phyloP scores from a whole-genome alignment of 2,329 filamentous ascomycete species.

The Colletotrichum sp. region DNA sequence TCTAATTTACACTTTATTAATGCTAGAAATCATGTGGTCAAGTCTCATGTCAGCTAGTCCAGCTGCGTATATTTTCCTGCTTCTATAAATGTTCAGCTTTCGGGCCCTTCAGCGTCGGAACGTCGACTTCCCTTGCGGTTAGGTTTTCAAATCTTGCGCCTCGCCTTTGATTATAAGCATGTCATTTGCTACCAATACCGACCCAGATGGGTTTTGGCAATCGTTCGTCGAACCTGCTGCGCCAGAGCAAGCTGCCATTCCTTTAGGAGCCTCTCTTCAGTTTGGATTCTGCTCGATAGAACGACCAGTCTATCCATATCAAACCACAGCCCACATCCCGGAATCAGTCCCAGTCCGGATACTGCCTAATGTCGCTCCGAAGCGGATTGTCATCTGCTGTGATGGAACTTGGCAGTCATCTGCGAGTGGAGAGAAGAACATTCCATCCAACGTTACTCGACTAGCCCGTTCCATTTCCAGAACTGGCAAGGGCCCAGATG shows the following conservation, averaged over 20 bases:
- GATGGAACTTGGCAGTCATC: conserved; percentile 20
- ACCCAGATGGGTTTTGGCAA: too few relatives aligned
- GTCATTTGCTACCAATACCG: too few relatives aligned
- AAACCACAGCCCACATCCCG: neutral
- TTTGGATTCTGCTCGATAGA: rapidly evolving
- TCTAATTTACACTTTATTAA: neutral
- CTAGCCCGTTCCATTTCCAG: neutral
- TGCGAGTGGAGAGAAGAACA: neutral
- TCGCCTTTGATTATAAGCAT: too few relatives aligned
- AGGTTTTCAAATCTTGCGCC: too few relatives aligned
- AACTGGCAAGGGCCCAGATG: neutral
- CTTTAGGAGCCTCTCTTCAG: too few relatives aligned
- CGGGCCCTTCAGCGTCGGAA: too few relatives aligned
- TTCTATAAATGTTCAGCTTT: neutral
- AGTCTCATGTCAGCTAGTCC: neutral
- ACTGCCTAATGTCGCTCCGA: neutral
- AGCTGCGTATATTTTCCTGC: rapidly evolving
- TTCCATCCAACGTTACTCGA: neutral
- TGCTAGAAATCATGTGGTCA: neutral
- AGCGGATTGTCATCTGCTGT: conserved; percentile 12
- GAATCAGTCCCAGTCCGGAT: neutral
- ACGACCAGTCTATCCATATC: neutral
- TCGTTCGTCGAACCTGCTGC: too few relatives aligned
- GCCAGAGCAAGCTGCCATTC: too few relatives aligned
- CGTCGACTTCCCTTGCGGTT: too few relatives aligned